phyloP scores from a whole-genome alignment of 768 basidiomycete genomes.

The Termitomyces sp. region DNA sequence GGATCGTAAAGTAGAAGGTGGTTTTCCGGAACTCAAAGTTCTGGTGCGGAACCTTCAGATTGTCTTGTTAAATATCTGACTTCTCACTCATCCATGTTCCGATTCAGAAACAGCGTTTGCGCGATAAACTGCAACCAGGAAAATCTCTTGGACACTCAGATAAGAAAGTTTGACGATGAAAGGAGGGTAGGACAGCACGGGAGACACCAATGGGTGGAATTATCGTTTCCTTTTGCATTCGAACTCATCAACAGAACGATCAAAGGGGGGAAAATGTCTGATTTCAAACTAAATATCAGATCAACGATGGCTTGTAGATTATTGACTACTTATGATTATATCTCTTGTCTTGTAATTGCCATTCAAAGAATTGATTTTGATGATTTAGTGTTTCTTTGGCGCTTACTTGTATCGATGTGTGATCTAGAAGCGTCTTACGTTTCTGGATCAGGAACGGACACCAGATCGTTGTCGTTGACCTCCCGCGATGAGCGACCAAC shows the following conservation, averaged over 20 bases:
- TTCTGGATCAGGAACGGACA: background rate
- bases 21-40: conserved; percentile 87
- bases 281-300: background rate
- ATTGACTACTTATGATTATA: background rate
- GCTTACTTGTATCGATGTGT: background rate
- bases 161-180: conserved; percentile 26
- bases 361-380: background rate
- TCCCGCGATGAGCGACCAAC: background rate
- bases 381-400: background rate
- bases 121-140: conserved; percentile 78
- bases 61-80: background rate
- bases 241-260: background rate
- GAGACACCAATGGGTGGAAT: background rate
- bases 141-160: conserved; percentile 89
- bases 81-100: background rate
- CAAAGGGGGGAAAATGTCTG: background rate
- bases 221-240: background rate
- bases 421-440: background rate
- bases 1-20: conserved; percentile 89
- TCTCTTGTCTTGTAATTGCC: background rate
- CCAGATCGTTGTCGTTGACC: background rate
- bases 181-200: background rate
- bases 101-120: conserved; percentile 78
- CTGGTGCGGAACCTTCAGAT: conserved; percentile 37
- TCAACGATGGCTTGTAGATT: background rate